Base-by-base conservation (phyloP, 805 yeast species). In the Hermanozyma aechmeae region DNA sequence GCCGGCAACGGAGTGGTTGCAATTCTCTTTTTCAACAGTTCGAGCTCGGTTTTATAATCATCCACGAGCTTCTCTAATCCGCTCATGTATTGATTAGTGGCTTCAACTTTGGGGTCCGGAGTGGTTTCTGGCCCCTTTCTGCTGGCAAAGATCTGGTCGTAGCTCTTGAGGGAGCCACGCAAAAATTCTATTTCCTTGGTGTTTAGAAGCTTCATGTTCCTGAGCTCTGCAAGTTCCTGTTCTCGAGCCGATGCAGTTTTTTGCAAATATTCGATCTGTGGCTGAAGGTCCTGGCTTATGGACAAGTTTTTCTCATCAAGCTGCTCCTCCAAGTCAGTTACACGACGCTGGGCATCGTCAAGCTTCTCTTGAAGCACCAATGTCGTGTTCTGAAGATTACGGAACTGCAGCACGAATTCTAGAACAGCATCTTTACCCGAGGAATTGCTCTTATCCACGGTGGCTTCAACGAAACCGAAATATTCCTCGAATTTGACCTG, bases 151-250 rank as follows among this genome's bases (percentile, higher is more conserved):
- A 51, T 27, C 9, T 43, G 43, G 34, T 71, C 77, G 26, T 71
- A 46, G 17, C 64, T 65, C 30, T 73, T 67, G 28, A 79, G 46
- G 48, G 75, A 78, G 23, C 61, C 61, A 34, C 80, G 58, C 30
- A 80, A 52, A 33, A 75, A 63, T 30, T 64, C 71, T 16, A 76
- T 65, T 43, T 80, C 87, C 36, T 71, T 73, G 15, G 56, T 43
- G n/a, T 76, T 68, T 24, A 79, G 53, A 3, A 56, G 43, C 29
- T 63, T 63, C 33, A 75, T 77, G 30, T 69, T 66, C 27, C 72
- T 71, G 5, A 71, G 46, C 31, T 76, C 51, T 35, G 50, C 46
- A 11, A 57, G 39, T 12, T 34, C 28, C 5, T 38, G 37, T 5
- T 47, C 42, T 26, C 45, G 47, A 1, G 25, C 12, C 1, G 32